Evolutionary conservation across 192 early-diverging fungal species (phyloP).

Genomic region (Coemansia sp.): DNA sequence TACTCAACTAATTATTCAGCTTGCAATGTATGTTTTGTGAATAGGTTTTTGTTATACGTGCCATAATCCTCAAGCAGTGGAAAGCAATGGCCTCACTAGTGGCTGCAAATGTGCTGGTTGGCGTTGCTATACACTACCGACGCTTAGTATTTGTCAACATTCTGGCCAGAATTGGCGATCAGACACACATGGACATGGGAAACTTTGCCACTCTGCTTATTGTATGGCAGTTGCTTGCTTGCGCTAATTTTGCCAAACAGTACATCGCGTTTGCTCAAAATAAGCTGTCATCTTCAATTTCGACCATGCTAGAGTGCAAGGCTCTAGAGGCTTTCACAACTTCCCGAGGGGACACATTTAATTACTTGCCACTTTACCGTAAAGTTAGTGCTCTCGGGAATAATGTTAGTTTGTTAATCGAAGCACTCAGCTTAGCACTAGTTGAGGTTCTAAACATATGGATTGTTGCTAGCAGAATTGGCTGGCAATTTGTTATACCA

Average conservation of each 20-base stretch:
- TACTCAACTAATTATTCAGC: background rate
- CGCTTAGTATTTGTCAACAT: background rate
- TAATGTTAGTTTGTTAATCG: background rate
- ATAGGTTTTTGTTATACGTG: background rate
- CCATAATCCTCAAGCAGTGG: background rate
- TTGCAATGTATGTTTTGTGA: background rate
- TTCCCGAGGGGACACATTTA: background rate
- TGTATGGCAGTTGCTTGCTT: background rate
- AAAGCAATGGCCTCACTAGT: background rate
- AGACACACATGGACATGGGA: background rate
- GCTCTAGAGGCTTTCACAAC: background rate
- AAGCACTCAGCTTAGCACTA: background rate
- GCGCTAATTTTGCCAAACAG: background rate
- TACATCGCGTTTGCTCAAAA: background rate
- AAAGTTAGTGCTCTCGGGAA: background rate
- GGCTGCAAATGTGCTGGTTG: background rate
- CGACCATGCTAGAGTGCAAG: background rate
- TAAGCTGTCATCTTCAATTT: background rate
- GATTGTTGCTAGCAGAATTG: constrained; percentile 27
- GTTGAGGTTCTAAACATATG: constrained; percentile 16
- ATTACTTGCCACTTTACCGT: background rate
- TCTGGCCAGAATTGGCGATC: background rate
- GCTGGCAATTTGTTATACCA: constrained; percentile 16
- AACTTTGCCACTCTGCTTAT: background rate
- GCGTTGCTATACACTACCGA: background rate